Evolutionary conservation across 108 stramenopile genomes (phyloP), one percentile per base, ranked within the genome.

Genomic region (Skeletonema costatum): DNA sequence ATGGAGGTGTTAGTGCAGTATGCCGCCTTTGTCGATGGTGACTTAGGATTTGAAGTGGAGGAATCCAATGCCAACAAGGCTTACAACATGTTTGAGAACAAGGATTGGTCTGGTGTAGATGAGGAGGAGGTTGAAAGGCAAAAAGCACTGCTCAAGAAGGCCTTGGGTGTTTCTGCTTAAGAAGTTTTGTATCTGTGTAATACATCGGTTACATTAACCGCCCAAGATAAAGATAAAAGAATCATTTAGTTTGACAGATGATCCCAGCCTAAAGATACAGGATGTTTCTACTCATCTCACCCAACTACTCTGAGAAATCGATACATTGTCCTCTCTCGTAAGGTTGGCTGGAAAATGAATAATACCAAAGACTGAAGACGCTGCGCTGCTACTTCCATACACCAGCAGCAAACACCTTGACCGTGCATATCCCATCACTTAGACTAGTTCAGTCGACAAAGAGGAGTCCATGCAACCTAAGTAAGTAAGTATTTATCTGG

Each of bases 21-120:
- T 71, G 92, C 90, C 30, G 78, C 74, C 32, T 94, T 96, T 71
- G 87, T 89, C 5, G 89, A 89, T 65, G 93, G 93, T 25, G 85
- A 81, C n/a, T 70, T 94, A 69, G 89, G 84, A 36, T 64, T 96
- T 14, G 50, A 69, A 35, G 87, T 92, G 13, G 86, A 89, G 33
- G 87, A 92, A 70, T 73, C 87, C 29, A 82, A 71, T 36, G 93
- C 86, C 30, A 76, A 87, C 63, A 84, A 85, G 71, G 85, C 92
- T 21, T 85, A 86, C 73, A 87, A 85, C 60, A 67, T 92, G 31
- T 96, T 89, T 82, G 93, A 93, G 65, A 80, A 85, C 19, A 69
- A 87, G 38, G 92, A 93, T 81, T 92, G 88, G 58, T 60, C 62
- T 14, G 88, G 85, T 33, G 58, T 83, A 19, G 87, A 89, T 19